phyloP scores from a whole-genome alignment of 257 asterid genomes.

The Cinchona pubescens region DNA sequence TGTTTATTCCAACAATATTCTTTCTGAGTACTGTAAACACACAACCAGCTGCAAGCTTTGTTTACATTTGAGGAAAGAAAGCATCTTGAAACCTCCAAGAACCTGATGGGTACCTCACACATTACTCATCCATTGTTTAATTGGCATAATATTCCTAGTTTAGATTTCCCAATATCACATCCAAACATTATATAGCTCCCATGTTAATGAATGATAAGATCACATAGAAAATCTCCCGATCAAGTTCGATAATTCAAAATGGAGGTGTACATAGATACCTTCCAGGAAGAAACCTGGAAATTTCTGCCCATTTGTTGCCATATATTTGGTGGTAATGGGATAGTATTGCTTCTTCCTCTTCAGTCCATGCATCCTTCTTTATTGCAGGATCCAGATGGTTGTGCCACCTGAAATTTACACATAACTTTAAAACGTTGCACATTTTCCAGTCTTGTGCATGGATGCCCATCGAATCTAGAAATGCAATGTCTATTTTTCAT shows the following conservation, averaged over 20 bases:
- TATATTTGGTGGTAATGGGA: conserved; percentile 45
- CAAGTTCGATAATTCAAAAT: not conserved
- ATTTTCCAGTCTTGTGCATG: not conserved
- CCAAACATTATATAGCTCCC: not conserved
- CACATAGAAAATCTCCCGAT: not conserved
- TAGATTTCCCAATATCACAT: not conserved
- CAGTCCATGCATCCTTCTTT: conserved; percentile 71
- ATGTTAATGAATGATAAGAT: not conserved
- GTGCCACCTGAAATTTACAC: conserved; percentile 62
- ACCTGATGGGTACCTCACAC: not conserved
- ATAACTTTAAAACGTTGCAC: not conserved
- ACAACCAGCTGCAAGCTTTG: not conserved
- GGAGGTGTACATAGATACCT: conserved; percentile 41
- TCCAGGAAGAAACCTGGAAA: conserved; percentile 74
- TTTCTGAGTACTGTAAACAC: not conserved
- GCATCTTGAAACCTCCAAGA: not conserved
- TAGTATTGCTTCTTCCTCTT: conserved; percentile 57
- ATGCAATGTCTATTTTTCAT: not conserved
- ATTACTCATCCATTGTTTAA: not conserved
- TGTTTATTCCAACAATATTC: not conserved
- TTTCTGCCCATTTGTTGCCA: conserved; percentile 87
- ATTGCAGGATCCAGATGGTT: conserved; percentile 79
- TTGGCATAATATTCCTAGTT: not conserved
- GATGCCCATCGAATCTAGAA: not conserved
- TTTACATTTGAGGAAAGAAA: no score